Conservation (phyloP, 352 stramenopile species). For the Phytophthora crassamura region DNA sequence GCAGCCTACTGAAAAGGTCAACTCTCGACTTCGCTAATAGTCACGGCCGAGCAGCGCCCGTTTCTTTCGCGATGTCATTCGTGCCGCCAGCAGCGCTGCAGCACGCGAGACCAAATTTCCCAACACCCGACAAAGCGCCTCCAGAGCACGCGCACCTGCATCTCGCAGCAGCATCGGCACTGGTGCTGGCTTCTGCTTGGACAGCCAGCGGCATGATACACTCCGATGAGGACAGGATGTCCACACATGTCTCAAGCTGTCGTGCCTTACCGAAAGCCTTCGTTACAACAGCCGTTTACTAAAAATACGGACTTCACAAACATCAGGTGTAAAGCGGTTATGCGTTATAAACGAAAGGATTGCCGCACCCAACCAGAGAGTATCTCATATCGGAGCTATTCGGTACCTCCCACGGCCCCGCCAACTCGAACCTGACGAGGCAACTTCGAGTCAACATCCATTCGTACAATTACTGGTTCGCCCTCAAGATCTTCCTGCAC, state of each 20-base stretch:
- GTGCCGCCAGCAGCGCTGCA: too few species aligned
- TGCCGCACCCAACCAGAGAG: too few species aligned
- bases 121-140: constrained; percentile 3
- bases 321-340: not conserved
- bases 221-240: too few species aligned
- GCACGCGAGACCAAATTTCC: constrained; percentile 2
- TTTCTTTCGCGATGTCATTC: not conserved
- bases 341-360: too few species aligned
- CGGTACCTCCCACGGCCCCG: not conserved
- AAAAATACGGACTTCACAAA: not conserved
- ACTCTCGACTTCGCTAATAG: too few species aligned
- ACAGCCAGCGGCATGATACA: too few species aligned
- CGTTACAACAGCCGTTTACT: too few species aligned
- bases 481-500: constrained; percentile 19
- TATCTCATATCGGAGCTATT: too few species aligned
- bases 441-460: constrained; percentile 32
- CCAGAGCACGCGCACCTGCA: not conserved
- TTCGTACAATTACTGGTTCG: constrained; percentile 33
- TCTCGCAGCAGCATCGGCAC: too few species aligned
- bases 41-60: not conserved
- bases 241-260: too few species aligned
- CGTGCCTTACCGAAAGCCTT: too few species aligned
- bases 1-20: too few species aligned
- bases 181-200: not conserved
- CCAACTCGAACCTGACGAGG: constrained; percentile 12